These are phyloP conservation scores for Nicotiana noctiflora DNA, from an alignment of 257 asterid species.

Conservation along the genomic window DNA sequence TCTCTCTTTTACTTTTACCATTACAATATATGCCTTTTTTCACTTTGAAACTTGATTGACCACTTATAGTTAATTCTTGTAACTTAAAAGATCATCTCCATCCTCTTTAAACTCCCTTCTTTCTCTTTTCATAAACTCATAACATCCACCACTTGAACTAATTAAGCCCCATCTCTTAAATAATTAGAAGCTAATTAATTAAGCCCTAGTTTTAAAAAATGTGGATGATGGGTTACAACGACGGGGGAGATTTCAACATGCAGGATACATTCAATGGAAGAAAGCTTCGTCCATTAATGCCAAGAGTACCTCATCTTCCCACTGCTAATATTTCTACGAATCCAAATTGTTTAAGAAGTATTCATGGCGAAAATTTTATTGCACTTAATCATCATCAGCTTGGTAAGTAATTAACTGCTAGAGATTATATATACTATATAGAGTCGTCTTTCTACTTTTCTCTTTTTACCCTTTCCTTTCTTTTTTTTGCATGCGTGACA, in stretches of 20 bases:
- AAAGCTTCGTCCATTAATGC: conserved; percentile 59
- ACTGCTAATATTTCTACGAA: conserved; percentile 20
- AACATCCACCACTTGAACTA: neutral
- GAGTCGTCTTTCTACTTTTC: neutral
- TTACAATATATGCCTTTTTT: conserved; percentile 3
- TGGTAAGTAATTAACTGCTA: conserved; percentile 18
- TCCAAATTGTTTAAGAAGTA: conserved; percentile 34
- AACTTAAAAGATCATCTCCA: neutral
- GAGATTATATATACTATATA: neutral
- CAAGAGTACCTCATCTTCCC: conserved; percentile 42
- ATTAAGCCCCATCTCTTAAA: neutral
- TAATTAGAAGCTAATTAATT: too few relatives aligned
- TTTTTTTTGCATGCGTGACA: neutral
- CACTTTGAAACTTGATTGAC: neutral
- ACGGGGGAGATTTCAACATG: conserved; percentile 54
- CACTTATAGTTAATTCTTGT: neutral
- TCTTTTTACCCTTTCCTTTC: neutral
- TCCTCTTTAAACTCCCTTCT: neutral
- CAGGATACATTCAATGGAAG: conserved; percentile 50
- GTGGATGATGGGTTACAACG: conserved; percentile 97
- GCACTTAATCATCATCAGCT: conserved; percentile 67
- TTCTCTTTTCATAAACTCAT: neutral
- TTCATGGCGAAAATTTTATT: conserved; percentile 49
- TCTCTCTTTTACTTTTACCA: conserved; percentile 5
- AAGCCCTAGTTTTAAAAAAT: conserved; percentile 12